Evolutionary conservation across 106 monocot species (phyloP), one percentile per base, ranked within the genome.

Genomic region (Agapanthus africanus): DNA sequence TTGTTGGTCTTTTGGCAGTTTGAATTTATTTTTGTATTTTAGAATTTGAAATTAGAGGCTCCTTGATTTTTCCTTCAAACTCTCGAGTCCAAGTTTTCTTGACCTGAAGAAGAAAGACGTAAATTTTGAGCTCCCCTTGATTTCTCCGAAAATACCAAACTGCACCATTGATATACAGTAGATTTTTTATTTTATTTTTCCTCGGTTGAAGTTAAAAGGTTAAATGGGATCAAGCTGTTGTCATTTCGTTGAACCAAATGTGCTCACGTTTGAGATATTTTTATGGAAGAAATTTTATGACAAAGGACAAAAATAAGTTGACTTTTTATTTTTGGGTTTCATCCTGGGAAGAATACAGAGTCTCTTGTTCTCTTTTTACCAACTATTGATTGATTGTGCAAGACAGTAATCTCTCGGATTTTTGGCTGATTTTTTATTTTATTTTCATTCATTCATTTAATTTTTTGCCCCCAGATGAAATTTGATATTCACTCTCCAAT

Each of bases 41-140:
- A 4, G 6, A 34, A 14, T 62, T 62, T 11, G 54, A n/a, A n/a
- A n/a, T n/a, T n/a, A n/a, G n/a, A n/a, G n/a, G n/a, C n/a, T n/a
- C n/a, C n/a, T n/a, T 27, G 30, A 57, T 30, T 57, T 4, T 57
- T n/a, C n/a, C n/a, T n/a, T n/a, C n/a, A 44, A 11, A 46, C 61
- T 62, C 40, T 41, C 3, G 18, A 42, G 62, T 71, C 61, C 44
- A 18, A 38, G 40, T 8, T n/a, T 71, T n/a, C 62, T 71, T 59
- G 71, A 62, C 71, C 34, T 19, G 59, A 18, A 44, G 31, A 42
- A 61, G 59, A 23, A 46, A 61, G 32, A 34, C n/a, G 7, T 19
- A 62, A 57, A 13, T 28, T n/a, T n/a, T n/a, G n/a, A n/a, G 31
- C 30, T 57, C 30, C 30, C 34, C n/a, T 62, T 36, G n/a, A n/a